Evolutionary conservation across 768 basidiomycete genomes (phyloP).

Genomic region (Suillus tomentosus): DNA sequence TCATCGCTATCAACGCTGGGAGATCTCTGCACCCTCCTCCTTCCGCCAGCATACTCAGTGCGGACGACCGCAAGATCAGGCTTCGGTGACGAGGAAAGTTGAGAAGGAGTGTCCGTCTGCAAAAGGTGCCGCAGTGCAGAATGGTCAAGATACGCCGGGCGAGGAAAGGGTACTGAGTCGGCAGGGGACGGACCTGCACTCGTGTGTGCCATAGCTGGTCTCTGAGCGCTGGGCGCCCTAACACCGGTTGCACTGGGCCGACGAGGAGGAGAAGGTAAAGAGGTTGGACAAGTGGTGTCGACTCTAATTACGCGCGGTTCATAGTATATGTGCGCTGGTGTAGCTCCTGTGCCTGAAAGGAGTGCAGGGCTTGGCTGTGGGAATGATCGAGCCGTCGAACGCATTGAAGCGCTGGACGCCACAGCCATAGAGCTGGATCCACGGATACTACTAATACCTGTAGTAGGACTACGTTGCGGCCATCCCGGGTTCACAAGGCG

Average conservation of each 20-base stretch:
- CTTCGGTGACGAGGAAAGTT: slow-evolving; percentile 42
- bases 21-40: slow-evolving; percentile 36
- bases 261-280: slow-evolving; percentile 50
- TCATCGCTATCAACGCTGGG: slow-evolving; percentile 66
- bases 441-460: slow-evolving; percentile 40
- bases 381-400: slow-evolving; percentile 48
- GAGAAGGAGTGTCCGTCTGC: slow-evolving; percentile 49
- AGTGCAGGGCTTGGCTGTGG: slow-evolving; percentile 33
- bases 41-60: slow-evolving; percentile 19
- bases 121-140: slow-evolving; percentile 73
- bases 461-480: slow-evolving; percentile 29
- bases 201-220: slow-evolving; percentile 32
- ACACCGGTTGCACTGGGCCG: slow-evolving; percentile 43
- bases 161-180: slow-evolving; percentile 49
- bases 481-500: slow-evolving; percentile 39
- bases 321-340: slow-evolving; percentile 38
- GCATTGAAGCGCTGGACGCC: slow-evolving; percentile 38
- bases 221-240: slow-evolving; percentile 24
- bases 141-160: slow-evolving; percentile 76
- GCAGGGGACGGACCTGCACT: slow-evolving; percentile 25
- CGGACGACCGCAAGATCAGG: slow-evolving; percentile 29
- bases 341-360: slow-evolving; percentile 33
- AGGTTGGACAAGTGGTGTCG: slow-evolving; percentile 46
- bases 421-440: slow-evolving; percentile 27
- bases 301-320: slow-evolving; percentile 75